A percentile compares a stretch with the other conserved stretches of the same genome.
Evolutionary conservation across 805 yeast genomes (phyloP).

Genomic region (Metschnikowia hibisci): DNA sequence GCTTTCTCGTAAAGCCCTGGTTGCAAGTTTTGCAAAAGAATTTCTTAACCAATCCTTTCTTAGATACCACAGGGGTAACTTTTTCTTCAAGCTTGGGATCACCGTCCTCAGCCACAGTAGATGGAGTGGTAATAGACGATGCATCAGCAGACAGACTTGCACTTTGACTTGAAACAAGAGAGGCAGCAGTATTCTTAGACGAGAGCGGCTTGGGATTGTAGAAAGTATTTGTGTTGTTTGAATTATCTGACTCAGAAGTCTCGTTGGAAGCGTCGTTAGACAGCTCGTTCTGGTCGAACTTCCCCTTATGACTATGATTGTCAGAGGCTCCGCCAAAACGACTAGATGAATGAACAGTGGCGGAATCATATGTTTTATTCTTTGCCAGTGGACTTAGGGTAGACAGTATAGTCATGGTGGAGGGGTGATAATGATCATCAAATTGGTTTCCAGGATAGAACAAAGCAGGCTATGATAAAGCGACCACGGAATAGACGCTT

Average conservation of each 20-base stretch:
- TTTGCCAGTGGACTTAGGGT: conserved; percentile 1
- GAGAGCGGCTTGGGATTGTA: conserved; percentile 7
- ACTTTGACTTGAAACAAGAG: background rate
- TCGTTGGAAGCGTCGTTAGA: conserved; percentile 20
- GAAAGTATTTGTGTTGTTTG: background rate
- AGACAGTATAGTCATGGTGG: conserved; percentile 2
- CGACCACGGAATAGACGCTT: background rate
- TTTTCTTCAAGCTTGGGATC: background rate
- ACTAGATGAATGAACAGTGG: background rate
- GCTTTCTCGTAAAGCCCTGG: conserved; percentile 66
- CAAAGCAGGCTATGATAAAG: background rate
- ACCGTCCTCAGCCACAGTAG: conserved; percentile 8
- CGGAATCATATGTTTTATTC: background rate
- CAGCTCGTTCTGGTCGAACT: conserved; percentile 16
- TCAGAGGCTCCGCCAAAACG: background rate
- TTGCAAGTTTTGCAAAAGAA: conserved; percentile 57
- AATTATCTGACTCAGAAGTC: conserved; percentile 18
- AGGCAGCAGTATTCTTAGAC: conserved; percentile 2
- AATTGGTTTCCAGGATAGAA: background rate
- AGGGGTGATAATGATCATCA: background rate
- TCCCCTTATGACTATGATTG: conserved; percentile 8
- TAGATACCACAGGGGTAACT: conserved; percentile 4
- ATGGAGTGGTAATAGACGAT: conserved; percentile 7
- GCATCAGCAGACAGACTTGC: background rate
- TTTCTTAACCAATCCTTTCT: conserved; percentile 21